Base-by-base conservation (phyloP, 2,329 filamentous ascomycete genomes). In the Mariannaea sp. region DNA sequence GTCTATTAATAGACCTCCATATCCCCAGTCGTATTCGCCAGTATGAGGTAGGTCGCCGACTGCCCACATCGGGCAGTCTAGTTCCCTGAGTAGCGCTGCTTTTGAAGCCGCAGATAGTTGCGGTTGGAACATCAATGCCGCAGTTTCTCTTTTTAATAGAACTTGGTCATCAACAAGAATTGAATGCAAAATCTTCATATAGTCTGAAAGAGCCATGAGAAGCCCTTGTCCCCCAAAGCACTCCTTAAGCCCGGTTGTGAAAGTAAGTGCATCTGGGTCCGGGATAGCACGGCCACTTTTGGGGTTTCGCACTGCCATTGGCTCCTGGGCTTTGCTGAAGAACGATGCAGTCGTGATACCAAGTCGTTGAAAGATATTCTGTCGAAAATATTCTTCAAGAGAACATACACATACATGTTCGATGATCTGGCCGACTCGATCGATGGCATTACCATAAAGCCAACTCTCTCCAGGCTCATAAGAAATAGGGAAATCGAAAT, bases 401-500 rank as follows among this genome's bases (percentile, higher is more conserved):
- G 53, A 49, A 7, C 13, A 9, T n/a, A 5, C 32, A 7, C 7
- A 16, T 7, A 16, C 7, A 7, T 19, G 7, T 2, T 65, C 64
- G 1, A 55, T 59, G 2, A 68, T 24, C 2, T 38, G 41, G 49
- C 68, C 67, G 0, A 61, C 67, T 68, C 70, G 72, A 54, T 71
- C 65, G 6, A 69, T 16, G 1, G 61, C 60, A 19, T 53, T 57
- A n/a, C 70, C 65, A 33, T 71, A 72, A 0, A 39, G 45, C 68
- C 68, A 73, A 4, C 58, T 56, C 9, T 54, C 38, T 1, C 68
- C 69, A 0, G 70, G 70, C 24, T 69, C 61, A 40, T 67, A 68
- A 3, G 69, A 30, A 3, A 72, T 45, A 1, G 70, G 70, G 7
- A 9, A 27, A n/a, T 24, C 20, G 30, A 36, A 50, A 10, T 12